Base-by-base conservation (phyloP, 2,329 filamentous ascomycete species). In the Chaetoscypha palmicola region DNA sequence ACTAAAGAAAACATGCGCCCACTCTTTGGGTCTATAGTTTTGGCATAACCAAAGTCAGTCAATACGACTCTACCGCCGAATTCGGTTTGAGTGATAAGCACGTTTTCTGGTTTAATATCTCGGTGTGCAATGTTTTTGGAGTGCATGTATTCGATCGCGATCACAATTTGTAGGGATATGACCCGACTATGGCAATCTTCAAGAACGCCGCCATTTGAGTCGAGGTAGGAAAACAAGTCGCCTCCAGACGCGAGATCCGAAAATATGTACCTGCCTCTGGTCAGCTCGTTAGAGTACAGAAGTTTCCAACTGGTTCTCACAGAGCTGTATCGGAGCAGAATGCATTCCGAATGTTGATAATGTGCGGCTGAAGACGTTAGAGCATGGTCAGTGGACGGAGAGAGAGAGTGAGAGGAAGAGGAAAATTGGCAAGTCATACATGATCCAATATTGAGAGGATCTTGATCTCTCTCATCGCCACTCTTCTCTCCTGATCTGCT, bases 161-260 rank as follows among this genome's bases (percentile, higher is more conserved):
- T 24, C n/a, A 53, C 45, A n/a, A 62, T 40, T 41, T 63, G 60
- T 28, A 55, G 47, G n/a, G 56, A 47, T 24, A 62, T 57, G 10
- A 62, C 41, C 14, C 58, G 54, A 21, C 48, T 47, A 17, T 59
- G 49, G 5, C 47, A 36, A 41, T 60, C 59, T 35, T 43, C 45
- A 10, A 63, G 51, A 4, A 5, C 12, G 7, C 52, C 52, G 22
- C 46, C 47, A 16, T 57, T 45, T 22, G 50, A 47, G 20, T 55
- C 48, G 20, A 61, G 41, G 35, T 59, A 62, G 2, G 59, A 60
- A 34, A 54, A 61, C 2, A 63, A 47, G 33, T 63, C 60, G 30
- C 60, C 60, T 30, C 50, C 77, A 70, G 3, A 70, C 66, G 76
- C 76, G 26, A 81, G 64, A 39, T 79, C 74, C 1, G 70, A 74